A percentile compares a stretch with the other conserved stretches of the same genome.
Conservation (phyloP, 2,329 filamentous ascomycete species). For the Penicillium nordicum region DNA sequence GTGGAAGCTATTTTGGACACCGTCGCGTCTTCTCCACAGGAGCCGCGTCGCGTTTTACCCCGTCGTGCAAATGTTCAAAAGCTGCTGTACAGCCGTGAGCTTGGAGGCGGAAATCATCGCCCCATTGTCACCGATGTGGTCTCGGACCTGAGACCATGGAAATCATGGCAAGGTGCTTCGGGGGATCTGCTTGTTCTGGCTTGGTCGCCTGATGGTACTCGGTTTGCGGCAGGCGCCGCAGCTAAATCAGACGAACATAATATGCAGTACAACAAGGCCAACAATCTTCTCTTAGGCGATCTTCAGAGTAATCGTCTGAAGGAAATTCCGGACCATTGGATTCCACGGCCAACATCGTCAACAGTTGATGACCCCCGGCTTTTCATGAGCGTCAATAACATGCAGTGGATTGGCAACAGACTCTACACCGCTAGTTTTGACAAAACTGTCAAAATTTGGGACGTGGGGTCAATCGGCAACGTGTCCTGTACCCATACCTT, state of each 20-base stretch:
- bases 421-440: conserved; percentile 58
- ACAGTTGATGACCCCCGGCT: conserved; percentile 51
- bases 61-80: conserved; percentile 2
- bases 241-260: conserved; percentile 53
- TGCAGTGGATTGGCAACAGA: conserved; percentile 49
- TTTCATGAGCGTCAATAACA: conserved; percentile 55
- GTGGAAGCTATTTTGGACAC: neutral
- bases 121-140: conserved; percentile 25
- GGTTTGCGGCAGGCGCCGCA: conserved; percentile 57
- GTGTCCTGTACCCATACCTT: conserved; percentile 37
- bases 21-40: neutral
- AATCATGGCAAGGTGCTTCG: conserved; percentile 56
- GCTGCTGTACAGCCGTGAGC: conserved; percentile 31
- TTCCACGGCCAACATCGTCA: conserved; percentile 39
- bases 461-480: conserved; percentile 29
- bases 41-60: neutral
- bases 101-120: conserved; percentile 14
- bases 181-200: conserved; percentile 56
- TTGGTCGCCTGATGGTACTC: conserved; percentile 54
- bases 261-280: conserved; percentile 59
- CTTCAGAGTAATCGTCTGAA: conserved; percentile 40
- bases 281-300: conserved; percentile 57
- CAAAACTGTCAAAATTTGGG: conserved; percentile 56
- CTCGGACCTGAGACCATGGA: conserved; percentile 43
- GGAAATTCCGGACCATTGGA: conserved; percentile 55